Base-by-base conservation (phyloP, 768 basidiomycete genomes). In the Collybia mongolica region DNA sequence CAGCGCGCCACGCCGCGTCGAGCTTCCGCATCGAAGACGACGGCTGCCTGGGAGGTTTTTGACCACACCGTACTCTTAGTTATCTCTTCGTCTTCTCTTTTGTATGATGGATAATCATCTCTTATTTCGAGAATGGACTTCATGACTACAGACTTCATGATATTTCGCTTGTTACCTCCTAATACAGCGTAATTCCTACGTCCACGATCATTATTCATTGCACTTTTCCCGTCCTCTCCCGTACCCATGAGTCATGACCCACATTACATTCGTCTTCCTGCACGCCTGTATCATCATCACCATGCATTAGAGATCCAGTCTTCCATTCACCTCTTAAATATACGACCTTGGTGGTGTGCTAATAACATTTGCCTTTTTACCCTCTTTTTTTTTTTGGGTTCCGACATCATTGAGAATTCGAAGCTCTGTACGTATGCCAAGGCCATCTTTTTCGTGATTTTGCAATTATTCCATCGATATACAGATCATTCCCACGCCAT, bases 21-120 rank as follows among this genome's bases (percentile, higher is more conserved):
- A 58, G 59, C 20, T 66, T 74, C 51, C 59, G 60, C 26, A 43
- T 59, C 14, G 52, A 60, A 35, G 73, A 74, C 52, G 71, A 74
- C 57, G 69, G 73, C 15, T 75, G 74, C 45, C 64, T 75, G 6
- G 74, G 73, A 38, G 74, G 74, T n/a, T 75, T 75, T 60, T 75
- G 60, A 63, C 24, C 26, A 26, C 45, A 1, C 35, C 18, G 17
- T 15, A 36, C 28, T 23, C 18, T 51, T 22, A 15, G 6, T 36
- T 20, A 38, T 45, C 18, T 36, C 11, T 32, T 39, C 26, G 38
- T 24, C 28, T 28, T 41, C 47, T 20, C 24, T 48, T 40, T 15
- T 17, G 20, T 19, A 28, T 39, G 37, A 39, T 48, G 38, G 23
- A 39, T 48, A n/a, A 22, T 26, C 40, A 15, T 26, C 18, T n/a